These are phyloP conservation scores for Macrocybe gigantea DNA, from an alignment of 768 basidiomycete genomes.

Conservation along the genomic window DNA sequence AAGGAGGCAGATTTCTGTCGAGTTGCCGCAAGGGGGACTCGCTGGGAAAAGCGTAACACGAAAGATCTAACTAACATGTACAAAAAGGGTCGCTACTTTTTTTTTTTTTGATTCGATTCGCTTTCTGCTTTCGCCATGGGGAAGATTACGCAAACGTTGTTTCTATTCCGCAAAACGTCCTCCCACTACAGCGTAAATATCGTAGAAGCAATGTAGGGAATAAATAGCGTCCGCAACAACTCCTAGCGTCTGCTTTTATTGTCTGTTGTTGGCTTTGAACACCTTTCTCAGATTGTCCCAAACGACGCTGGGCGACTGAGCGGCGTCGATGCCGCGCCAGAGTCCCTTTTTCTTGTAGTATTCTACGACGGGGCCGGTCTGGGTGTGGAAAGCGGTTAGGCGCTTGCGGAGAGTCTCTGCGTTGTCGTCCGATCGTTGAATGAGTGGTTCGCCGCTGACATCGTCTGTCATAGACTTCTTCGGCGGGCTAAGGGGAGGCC, in stretches of 20 bases:
- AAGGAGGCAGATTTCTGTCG: slow-evolving; percentile 19
- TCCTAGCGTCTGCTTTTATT: slow-evolving; percentile 23
- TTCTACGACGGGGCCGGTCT: slow-evolving; percentile 93
- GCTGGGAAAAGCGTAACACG: slow-evolving; percentile 19
- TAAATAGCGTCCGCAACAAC: too few species aligned
- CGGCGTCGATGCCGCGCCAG: slow-evolving; percentile 89
- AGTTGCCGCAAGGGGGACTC: slow-evolving; percentile 18
- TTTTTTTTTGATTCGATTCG: too few species aligned
- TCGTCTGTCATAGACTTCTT: slow-evolving; percentile 96
- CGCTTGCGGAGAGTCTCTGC: slow-evolving; percentile 92
- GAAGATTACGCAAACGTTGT: too few species aligned
- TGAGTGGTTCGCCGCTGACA: slow-evolving; percentile 89
- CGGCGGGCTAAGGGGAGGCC: slow-evolving; percentile 64
- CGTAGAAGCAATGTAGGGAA: too few species aligned
- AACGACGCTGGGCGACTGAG: slow-evolving; percentile 87
- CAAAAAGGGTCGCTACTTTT: too few species aligned
- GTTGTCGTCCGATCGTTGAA: slow-evolving; percentile 98
- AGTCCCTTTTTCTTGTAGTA: slow-evolving; percentile 92
- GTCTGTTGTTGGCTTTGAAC: slow-evolving; percentile 38
- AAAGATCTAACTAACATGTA: neutral
- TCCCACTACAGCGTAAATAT: too few species aligned
- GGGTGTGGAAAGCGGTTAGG: slow-evolving; percentile 80
- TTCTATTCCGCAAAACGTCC: too few species aligned
- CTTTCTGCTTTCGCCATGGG: too few species aligned
- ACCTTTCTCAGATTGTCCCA: slow-evolving; percentile 78